Percentiles rank a stretch among this genome's conserved stretches.
phyloP scores from a whole-genome alignment of 1,284 basidiomycete genomes.

The Pyrrhoderma lamaoense region DNA sequence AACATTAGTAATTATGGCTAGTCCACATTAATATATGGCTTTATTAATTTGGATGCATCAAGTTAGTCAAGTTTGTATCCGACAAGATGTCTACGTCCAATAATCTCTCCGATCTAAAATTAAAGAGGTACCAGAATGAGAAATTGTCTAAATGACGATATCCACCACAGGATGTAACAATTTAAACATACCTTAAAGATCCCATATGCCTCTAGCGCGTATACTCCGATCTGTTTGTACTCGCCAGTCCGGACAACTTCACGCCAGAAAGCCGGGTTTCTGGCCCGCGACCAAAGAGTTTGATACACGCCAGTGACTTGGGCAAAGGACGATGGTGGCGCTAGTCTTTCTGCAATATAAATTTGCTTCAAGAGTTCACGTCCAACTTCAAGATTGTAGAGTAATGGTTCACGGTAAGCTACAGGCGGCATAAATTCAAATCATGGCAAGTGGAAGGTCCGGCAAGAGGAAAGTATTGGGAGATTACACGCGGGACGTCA shows the following conservation, averaged over 20 bases:
- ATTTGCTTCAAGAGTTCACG: slow-evolving; percentile 86
- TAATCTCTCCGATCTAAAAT: slow-evolving; percentile 79
- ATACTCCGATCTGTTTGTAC: slow-evolving; percentile 73
- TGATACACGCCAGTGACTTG: slow-evolving; percentile 66
- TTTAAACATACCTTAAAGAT: slow-evolving; percentile 65
- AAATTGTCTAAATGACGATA: not conserved
- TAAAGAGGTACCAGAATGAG: not conserved
- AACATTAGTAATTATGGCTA: no score
- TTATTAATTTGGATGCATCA: slow-evolving; percentile 1
- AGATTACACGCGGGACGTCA: not conserved
- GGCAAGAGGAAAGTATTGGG: not conserved
- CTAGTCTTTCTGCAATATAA: slow-evolving; percentile 82
- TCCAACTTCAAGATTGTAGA: slow-evolving; percentile 81
- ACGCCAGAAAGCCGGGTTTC: slow-evolving; percentile 64
- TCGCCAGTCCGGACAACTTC: slow-evolving; percentile 66
- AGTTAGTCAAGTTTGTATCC: slow-evolving; percentile 69
- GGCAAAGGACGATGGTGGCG: slow-evolving; percentile 67
- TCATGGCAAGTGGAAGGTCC: not conserved
- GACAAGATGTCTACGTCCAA: slow-evolving; percentile 77
- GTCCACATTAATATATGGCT: not conserved
- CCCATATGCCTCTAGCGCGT: slow-evolving; percentile 83
- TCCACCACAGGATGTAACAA: not conserved
- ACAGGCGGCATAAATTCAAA: not conserved
- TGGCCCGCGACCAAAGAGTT: slow-evolving; percentile 63
- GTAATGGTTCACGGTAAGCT: slow-evolving; percentile 80